A percentile compares a stretch with the other conserved stretches of the same genome.
phyloP scores from a whole-genome alignment of 2,329 filamentous ascomycete species.

The Trichoderma guizhouense region DNA sequence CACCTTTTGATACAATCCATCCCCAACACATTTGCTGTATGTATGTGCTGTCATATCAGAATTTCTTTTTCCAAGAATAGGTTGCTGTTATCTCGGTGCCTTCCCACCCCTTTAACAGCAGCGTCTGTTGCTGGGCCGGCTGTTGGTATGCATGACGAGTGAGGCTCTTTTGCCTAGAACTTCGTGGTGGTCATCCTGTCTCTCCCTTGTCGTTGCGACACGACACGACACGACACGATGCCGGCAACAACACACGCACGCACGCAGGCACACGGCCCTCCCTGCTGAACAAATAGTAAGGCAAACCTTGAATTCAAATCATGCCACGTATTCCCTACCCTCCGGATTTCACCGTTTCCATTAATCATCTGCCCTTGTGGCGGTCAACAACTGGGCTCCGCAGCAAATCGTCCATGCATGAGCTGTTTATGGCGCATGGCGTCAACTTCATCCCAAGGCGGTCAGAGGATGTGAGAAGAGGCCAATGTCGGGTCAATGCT shows the following conservation, averaged over 20 bases:
- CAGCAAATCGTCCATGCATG: constrained; percentile 16
- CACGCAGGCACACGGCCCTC: background rate
- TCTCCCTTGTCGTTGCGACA: background rate
- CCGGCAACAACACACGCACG: background rate
- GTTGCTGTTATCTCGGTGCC: background rate
- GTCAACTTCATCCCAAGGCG: constrained; percentile 14
- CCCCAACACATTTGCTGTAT: constrained; percentile 6
- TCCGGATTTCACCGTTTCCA: constrained; percentile 8
- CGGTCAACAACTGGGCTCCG: constrained; percentile 16
- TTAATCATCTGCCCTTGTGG: constrained; percentile 15
- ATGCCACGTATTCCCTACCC: constrained; percentile 16
- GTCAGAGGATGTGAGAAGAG: constrained; percentile 2
- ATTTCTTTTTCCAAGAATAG: background rate
- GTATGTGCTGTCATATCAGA: constrained; percentile 9
- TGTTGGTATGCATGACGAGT: background rate
- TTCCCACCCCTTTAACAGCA: background rate
- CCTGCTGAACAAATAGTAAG: background rate
- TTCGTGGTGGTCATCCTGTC: background rate
- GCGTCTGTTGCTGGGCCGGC: background rate
- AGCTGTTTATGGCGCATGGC: constrained; percentile 18
- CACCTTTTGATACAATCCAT: background rate
- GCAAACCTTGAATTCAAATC: constrained; percentile 2
- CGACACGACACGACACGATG: background rate
- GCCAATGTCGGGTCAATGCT: constrained; percentile 1
- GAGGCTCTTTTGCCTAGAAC: background rate